These are phyloP conservation scores for Peronospora belbahrii DNA, from an alignment of 352 stramenopile species.

Conservation along the genomic window DNA sequence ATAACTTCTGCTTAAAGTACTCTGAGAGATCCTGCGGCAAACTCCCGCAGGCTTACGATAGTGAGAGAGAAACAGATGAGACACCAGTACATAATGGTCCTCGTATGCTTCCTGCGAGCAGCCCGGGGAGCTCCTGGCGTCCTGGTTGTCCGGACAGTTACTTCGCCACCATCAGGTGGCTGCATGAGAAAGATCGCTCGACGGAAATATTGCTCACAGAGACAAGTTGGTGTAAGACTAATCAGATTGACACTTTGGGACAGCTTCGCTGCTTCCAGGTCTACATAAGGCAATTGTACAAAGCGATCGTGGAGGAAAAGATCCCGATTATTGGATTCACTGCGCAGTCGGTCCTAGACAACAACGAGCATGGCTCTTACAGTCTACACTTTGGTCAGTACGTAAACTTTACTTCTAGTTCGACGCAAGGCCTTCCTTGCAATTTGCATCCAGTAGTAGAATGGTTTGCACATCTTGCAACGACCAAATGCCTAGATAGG, in stretches of 20 bases:
- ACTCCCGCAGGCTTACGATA: conserved; percentile 31
- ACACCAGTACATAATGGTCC: conserved; percentile 48
- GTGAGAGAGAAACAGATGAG: conserved; percentile 46
- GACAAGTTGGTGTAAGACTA: conserved; percentile 56
- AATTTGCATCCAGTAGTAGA: conserved; percentile 38
- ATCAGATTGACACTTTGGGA: conserved; percentile 39
- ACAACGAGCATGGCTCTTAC: conserved; percentile 91
- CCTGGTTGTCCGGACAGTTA: conserved; percentile 44
- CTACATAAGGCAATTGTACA: conserved; percentile 53
- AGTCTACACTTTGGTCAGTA: conserved; percentile 46
- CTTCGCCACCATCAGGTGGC: conserved; percentile 55
- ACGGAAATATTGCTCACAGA: conserved; percentile 56
- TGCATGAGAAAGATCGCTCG: conserved; percentile 41
- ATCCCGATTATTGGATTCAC: conserved; percentile 88
- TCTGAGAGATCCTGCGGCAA: conserved; percentile 31
- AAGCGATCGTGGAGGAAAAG: conserved; percentile 41
- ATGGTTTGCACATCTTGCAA: conserved; percentile 49
- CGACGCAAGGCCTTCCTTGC: conserved; percentile 22
- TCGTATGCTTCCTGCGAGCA: conserved; percentile 15
- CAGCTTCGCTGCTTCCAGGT: conserved; percentile 54
- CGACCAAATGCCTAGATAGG: conserved; percentile 50
- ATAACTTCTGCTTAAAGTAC: conserved; percentile 41
- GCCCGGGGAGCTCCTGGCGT: no score
- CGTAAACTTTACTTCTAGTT: conserved; percentile 32
- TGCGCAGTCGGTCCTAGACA: conserved; percentile 91